phyloP scores from a whole-genome alignment of 106 monocot genomes.

The Dioscorea zingiberensis region DNA sequence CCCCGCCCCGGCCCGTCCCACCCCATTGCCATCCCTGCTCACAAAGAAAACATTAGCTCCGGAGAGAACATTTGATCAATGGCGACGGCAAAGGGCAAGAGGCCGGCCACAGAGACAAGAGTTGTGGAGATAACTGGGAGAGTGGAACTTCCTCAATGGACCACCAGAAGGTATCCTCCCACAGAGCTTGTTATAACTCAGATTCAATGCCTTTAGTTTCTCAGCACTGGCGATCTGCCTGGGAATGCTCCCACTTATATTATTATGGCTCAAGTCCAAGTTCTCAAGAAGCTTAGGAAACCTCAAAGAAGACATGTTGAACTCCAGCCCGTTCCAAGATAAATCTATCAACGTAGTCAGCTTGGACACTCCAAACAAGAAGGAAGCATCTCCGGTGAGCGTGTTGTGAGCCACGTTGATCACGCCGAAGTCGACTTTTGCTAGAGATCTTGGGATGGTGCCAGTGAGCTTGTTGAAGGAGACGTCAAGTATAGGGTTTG shows the following conservation, averaged over 20 bases:
- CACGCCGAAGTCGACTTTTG: background rate
- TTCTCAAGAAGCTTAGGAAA: background rate
- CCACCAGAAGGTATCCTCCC: conserved; percentile 7
- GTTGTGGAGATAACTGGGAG: background rate
- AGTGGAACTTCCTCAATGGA: background rate
- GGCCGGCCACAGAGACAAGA: conserved; percentile 11
- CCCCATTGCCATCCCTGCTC: no score
- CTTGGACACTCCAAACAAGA: conserved; percentile 21
- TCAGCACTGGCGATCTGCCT: conserved; percentile 1
- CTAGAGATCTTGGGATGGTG: background rate
- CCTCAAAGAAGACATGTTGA: conserved; percentile 12
- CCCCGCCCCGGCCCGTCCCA: no score
- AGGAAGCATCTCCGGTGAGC: conserved; percentile 27
- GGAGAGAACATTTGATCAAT: no score
- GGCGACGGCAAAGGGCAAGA: background rate
- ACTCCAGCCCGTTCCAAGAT: conserved; percentile 26
- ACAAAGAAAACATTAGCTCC: no score
- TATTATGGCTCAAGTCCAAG: conserved; percentile 15
- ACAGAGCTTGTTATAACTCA: conserved; percentile 14
- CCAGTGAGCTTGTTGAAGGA: conserved; percentile 11
- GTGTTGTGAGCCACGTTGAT: conserved; percentile 29
- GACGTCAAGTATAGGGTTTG: background rate
- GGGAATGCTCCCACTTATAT: conserved; percentile 17
- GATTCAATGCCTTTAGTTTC: conserved; percentile 3
- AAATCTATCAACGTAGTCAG: conserved; percentile 2